Conservation (phyloP, 176 grass and related monocot species). For the Bonia amplexicaulis region DNA sequence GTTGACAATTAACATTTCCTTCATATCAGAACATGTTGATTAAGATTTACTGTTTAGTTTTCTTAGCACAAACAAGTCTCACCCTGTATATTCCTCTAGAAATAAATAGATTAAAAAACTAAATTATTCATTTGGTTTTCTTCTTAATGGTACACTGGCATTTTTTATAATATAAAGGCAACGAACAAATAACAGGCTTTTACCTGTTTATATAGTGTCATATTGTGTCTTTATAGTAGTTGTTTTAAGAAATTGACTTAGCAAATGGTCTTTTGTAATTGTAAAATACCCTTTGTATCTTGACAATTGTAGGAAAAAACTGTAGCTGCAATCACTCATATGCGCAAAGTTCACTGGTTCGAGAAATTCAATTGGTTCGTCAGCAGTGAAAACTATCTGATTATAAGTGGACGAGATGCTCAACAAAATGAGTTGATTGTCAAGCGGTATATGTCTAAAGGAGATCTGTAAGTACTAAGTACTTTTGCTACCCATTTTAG, state of each 20-base stretch:
- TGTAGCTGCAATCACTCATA: slow-evolving; percentile 92
- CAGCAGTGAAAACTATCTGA: slow-evolving; percentile 94
- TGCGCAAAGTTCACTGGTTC: slow-evolving; percentile 99
- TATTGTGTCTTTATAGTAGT: slow-evolving; percentile 5
- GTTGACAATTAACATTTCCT: not conserved
- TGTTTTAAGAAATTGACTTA: not conserved
- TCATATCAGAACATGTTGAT: not conserved
- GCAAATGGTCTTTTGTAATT: not conserved
- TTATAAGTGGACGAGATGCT: slow-evolving; percentile 95
- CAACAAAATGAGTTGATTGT: slow-evolving; percentile 95
- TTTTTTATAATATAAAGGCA: not conserved
- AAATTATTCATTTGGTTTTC: not conserved
- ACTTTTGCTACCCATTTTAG: not conserved
- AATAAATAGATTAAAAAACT: not conserved
- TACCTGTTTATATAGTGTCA: not conserved
- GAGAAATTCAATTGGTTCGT: slow-evolving; percentile 99
- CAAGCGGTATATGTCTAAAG: slow-evolving; percentile 98
- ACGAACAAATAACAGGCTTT: not conserved
- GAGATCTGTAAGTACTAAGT: slow-evolving; percentile 93
- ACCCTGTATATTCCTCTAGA: not conserved
- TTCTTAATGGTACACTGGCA: not conserved
- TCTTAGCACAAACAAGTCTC: not conserved
- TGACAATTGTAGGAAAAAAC: slow-evolving; percentile 74
- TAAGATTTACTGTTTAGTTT: slow-evolving; percentile 1
- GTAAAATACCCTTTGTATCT: slow-evolving; percentile 15